phyloP scores from a whole-genome alignment of 805 yeast genomes.

The Wickerhamiella siamensis region DNA sequence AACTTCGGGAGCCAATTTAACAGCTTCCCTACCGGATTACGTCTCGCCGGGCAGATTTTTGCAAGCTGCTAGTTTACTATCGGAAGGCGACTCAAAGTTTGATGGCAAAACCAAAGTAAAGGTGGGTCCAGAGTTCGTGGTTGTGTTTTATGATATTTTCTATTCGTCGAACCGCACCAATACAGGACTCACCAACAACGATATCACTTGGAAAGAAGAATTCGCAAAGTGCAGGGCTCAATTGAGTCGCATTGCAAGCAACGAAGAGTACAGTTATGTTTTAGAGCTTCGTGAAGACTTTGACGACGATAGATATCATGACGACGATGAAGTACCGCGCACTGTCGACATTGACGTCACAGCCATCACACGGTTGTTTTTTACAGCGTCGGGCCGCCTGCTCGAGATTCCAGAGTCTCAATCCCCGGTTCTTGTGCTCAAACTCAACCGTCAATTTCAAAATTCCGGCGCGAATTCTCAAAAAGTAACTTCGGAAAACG shows the following conservation, averaged over 20 bases:
- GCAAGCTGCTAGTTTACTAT: constrained; percentile 42
- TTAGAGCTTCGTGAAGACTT: constrained; percentile 42
- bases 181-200: constrained; percentile 34
- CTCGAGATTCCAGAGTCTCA: constrained; percentile 46
- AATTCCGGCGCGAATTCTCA: not conserved
- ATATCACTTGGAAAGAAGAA: constrained; percentile 62
- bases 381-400: constrained; percentile 54
- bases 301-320: constrained; percentile 62
- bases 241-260: constrained; percentile 24
- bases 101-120: constrained; percentile 18
- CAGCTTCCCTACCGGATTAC: constrained; percentile 34
- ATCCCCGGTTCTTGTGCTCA: constrained; percentile 54
- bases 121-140: constrained; percentile 47
- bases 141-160: constrained; percentile 48
- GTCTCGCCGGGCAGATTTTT: constrained; percentile 52
- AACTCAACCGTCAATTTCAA: constrained; percentile 23
- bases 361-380: constrained; percentile 39
- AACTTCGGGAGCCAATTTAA: constrained; percentile 52
- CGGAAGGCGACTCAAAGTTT: constrained; percentile 27
- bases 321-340: constrained; percentile 28
- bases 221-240: constrained; percentile 40
- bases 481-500: constrained; percentile 2
- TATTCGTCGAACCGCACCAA: constrained; percentile 15
- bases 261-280: constrained; percentile 25
- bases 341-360: not conserved